phyloP scores from a whole-genome alignment of 75 land plant species.

The Cunninghamia lanceolata region DNA sequence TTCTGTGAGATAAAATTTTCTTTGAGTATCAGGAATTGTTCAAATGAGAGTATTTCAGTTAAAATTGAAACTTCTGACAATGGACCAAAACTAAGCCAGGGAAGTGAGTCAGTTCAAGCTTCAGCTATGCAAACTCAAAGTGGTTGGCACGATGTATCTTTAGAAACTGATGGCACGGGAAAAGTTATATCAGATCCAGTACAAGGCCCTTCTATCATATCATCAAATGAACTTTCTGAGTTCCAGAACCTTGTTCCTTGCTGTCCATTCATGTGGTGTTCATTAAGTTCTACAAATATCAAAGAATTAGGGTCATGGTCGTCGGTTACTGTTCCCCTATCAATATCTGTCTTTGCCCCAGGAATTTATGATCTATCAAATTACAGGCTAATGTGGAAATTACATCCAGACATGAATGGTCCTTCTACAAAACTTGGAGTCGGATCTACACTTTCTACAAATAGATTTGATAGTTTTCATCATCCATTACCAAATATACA shows the following conservation, averaged over 20 bases:
- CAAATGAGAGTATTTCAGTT: conserved; percentile 34
- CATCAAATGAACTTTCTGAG: conserved; percentile 23
- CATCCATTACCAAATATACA: conserved; percentile 13
- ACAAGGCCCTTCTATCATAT: conserved; percentile 10
- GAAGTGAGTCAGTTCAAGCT: conserved; percentile 15
- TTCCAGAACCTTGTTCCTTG: conserved; percentile 6
- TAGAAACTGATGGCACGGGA: conserved; percentile 22
- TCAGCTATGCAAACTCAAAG: conserved; percentile 20
- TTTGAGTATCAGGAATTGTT: conserved; percentile 64
- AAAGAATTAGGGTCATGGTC: conserved; percentile 38
- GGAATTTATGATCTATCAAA: conserved; percentile 82
- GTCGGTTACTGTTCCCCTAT: conserved; percentile 55
- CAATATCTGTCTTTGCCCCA: conserved; percentile 72
- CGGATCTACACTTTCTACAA: conserved; percentile 4
- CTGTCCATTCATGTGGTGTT: conserved; percentile 73
- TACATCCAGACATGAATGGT: conserved; percentile 15
- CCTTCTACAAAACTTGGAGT: not conserved
- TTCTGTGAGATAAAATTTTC: conserved; percentile 58
- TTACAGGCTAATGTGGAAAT: conserved; percentile 68
- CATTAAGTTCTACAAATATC: conserved; percentile 54
- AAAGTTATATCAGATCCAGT: conserved; percentile 27
- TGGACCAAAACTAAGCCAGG: conserved; percentile 1
- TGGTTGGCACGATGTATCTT: conserved; percentile 65
- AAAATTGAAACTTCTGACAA: conserved; percentile 53
- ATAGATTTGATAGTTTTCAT: conserved; percentile 3